Conservation (phyloP, 495 filamentous ascomycete species). For the Coniosporium apollinis region DNA sequence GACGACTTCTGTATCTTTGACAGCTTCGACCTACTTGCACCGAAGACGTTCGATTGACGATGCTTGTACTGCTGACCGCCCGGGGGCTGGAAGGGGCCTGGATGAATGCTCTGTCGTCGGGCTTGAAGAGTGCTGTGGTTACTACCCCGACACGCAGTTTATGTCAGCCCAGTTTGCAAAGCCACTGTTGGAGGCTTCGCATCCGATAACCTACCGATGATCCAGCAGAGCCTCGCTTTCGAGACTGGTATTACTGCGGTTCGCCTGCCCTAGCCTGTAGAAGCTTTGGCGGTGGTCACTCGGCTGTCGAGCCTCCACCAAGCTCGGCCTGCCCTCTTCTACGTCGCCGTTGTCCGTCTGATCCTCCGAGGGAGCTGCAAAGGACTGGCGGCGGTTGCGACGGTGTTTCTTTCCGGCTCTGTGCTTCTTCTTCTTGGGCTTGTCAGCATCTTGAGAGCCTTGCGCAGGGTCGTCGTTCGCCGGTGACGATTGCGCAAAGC, state of each 20-base stretch:
- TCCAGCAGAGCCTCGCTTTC: constrained; percentile 26
- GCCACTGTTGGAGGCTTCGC: constrained; percentile 6
- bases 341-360: constrained; percentile 16
- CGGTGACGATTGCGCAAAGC: too few species aligned
- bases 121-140: constrained; percentile 1
- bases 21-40: constrained; percentile 7
- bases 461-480: too few species aligned
- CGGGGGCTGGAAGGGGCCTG: background rate
- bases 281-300: constrained; percentile 17
- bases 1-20: background rate
- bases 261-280: constrained; percentile 14
- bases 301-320: constrained; percentile 18
- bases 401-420: constrained; percentile 43
- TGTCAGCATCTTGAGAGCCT: too few species aligned
- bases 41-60: constrained; percentile 9
- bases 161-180: constrained; percentile 7
- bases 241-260: constrained; percentile 21
- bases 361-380: constrained; percentile 33
- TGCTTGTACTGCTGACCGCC: constrained; percentile 3
- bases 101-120: constrained; percentile 5
- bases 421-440: constrained; percentile 31
- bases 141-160: background rate
- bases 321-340: constrained; percentile 11
- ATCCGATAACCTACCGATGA: constrained; percentile 12
- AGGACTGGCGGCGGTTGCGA: constrained; percentile 41